Base-by-base conservation (phyloP, 164 flowering plant species). In the Stephania japonica region DNA sequence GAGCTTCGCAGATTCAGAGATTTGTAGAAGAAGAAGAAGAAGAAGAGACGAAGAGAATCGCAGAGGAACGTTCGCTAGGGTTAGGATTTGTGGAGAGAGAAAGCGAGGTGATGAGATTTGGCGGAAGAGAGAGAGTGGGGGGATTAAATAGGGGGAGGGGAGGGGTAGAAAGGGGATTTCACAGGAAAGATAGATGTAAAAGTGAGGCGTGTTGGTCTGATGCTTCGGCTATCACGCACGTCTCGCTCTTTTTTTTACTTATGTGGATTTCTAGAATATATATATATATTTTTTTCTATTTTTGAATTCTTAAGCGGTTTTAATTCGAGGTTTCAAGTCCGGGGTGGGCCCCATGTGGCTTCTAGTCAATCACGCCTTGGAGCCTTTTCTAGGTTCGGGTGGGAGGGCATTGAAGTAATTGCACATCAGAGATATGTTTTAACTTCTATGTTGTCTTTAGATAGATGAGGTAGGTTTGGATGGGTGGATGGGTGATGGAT, bases 191-290 rank as follows among this genome's bases (percentile, higher is more conserved):
- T 42, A 56, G 61, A 68, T 56, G 27, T 42, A 32, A 56, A 24
- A 56, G 11, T 67, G 19, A 73, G 84, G 83, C 85, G 86, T 83
- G 89, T 84, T 69, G 73, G 42, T 68, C 75, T 73, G 79, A 79
- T 74, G 71, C 84, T 76, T 79, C 68, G 84, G 78, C 72, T 78
- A 79, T 87, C 90, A 83, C 88, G 88, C 86, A 83, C 76, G 79
- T 78, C 84, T 85, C 73, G 87, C 86, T 63, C 69, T 76, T 70
- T 59, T 44, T 43, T 74, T 59, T n/a, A n/a, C n/a, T n/a, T 32
- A 32, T 32, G 2, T 32, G 38, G 4, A 32, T 32, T 32, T 32
- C 38, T 32, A 32, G 38, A 32, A 32, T 32, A 32, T 32, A 2
- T 32, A 2, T 32, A 2, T 32, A 32, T 32, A 13, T 19, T 50